phyloP scores from a whole-genome alignment of 768 basidiomycete genomes.

The Suillus sp. region DNA sequence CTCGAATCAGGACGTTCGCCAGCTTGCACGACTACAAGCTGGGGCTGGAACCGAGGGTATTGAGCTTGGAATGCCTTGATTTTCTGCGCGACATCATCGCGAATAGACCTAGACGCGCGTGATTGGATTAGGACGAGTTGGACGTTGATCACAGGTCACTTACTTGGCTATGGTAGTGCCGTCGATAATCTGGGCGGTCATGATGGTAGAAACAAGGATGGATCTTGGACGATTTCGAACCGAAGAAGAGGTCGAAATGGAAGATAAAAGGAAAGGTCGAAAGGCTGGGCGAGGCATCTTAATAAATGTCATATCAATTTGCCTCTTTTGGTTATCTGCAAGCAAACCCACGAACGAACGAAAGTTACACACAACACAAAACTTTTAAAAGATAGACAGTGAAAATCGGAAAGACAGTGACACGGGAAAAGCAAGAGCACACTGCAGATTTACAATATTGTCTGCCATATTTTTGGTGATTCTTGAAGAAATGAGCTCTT shows the following conservation, averaged over 20 bases:
- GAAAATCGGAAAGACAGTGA: background rate
- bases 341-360: background rate
- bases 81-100: constrained; percentile 69
- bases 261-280: constrained; percentile 11
- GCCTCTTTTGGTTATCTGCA: constrained; percentile 12
- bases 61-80: constrained; percentile 64
- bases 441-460: background rate
- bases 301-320: constrained; percentile 11
- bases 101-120: constrained; percentile 64
- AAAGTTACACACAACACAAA: constrained; percentile 11
- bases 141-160: constrained; percentile 23
- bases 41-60: constrained; percentile 88
- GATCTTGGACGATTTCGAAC: constrained; percentile 8
- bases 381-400: constrained; percentile 7
- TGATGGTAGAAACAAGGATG: constrained; percentile 26
- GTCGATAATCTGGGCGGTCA: constrained; percentile 69
- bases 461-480: background rate
- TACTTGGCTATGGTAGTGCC: constrained; percentile 87
- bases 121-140: constrained; percentile 17
- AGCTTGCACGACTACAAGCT: constrained; percentile 91
- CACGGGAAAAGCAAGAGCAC: background rate
- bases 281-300: constrained; percentile 5
- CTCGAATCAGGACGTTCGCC: constrained; percentile 89
- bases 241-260: constrained; percentile 11
- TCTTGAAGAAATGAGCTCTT: background rate